Evolutionary conservation across 345 rosid species (phyloP).

Genomic region (Capsella bursapastoris): DNA sequence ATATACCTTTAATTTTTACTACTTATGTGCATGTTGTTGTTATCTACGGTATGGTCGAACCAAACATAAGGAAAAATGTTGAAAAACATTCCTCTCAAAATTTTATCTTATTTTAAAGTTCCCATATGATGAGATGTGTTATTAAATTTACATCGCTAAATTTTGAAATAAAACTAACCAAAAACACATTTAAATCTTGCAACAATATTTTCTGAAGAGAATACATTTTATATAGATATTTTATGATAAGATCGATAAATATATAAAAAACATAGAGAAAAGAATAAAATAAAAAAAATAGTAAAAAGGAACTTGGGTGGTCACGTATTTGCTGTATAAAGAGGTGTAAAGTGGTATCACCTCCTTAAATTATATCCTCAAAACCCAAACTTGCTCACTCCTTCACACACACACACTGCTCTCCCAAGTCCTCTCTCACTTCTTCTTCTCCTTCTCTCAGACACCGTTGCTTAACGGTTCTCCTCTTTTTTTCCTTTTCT

Average conservation of each 20-base stretch:
- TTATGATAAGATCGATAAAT: not conserved
- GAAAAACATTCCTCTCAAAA: not conserved
- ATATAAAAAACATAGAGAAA: not conserved
- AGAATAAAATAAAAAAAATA: not conserved
- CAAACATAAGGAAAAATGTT: too few species aligned
- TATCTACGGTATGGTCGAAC: not conserved
- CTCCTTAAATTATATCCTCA: conserved; percentile 43
- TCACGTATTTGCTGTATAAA: conserved; percentile 47
- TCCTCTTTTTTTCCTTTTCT: too few species aligned
- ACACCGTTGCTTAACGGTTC: conserved; percentile 47
- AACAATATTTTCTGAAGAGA: not conserved
- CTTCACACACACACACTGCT: conserved; percentile 41
- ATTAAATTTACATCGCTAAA: not conserved
- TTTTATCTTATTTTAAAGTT: not conserved
- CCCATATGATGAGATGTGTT: not conserved
- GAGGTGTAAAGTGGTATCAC: conserved; percentile 45
- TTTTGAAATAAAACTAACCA: not conserved
- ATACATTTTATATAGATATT: not conserved
- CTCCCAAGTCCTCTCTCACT: conserved; percentile 35
- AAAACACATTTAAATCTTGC: not conserved
- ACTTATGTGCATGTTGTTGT: not conserved
- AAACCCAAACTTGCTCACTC: conserved; percentile 35
- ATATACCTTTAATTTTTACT: not conserved
- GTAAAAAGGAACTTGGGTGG: conserved; percentile 28
- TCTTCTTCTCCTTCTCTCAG: conserved; percentile 28